A percentile compares a stretch with the other conserved stretches of the same genome.
Conservation (phyloP, 306 rosid genomes). For the Lupinus albus region DNA sequence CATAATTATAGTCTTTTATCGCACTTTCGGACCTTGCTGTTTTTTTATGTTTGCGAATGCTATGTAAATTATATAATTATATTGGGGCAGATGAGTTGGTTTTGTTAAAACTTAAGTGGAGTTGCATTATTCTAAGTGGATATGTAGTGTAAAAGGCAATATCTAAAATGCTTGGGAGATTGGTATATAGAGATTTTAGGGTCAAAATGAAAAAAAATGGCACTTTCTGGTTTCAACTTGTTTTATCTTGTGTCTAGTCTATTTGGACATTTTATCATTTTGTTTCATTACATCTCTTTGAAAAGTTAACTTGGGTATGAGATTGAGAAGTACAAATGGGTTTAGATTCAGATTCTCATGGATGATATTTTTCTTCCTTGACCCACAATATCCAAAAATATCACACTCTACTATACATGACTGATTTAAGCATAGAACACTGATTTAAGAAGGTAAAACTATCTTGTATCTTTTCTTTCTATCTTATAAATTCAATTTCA, state of each 20-base stretch:
- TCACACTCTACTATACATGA: no score
- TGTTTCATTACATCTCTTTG: constrained; percentile 19
- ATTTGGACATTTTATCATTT: constrained; percentile 22
- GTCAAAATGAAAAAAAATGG: constrained; percentile 48
- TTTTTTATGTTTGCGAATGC: neutral
- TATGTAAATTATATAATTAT: neutral
- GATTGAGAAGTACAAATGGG: constrained; percentile 30
- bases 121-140: neutral
- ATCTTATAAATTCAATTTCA: no score
- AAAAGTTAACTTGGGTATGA: constrained; percentile 20
- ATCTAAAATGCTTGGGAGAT: constrained; percentile 30
- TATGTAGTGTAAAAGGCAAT: constrained; percentile 12
- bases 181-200: constrained; percentile 30
- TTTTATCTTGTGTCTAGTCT: constrained; percentile 46
- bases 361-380: neutral
- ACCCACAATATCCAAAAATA: no score
- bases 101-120: neutral
- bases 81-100: constrained; percentile 6
- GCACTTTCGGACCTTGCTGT: no score
- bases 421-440: no score
- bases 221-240: constrained; percentile 41
- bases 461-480: no score
- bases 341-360: constrained; percentile 31
- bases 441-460: no score
- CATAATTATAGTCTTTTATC: no score